These are phyloP conservation scores for Mucor lusitanicus DNA, from an alignment of 371 early-diverging fungal genomes.

Conservation along the genomic window DNA sequence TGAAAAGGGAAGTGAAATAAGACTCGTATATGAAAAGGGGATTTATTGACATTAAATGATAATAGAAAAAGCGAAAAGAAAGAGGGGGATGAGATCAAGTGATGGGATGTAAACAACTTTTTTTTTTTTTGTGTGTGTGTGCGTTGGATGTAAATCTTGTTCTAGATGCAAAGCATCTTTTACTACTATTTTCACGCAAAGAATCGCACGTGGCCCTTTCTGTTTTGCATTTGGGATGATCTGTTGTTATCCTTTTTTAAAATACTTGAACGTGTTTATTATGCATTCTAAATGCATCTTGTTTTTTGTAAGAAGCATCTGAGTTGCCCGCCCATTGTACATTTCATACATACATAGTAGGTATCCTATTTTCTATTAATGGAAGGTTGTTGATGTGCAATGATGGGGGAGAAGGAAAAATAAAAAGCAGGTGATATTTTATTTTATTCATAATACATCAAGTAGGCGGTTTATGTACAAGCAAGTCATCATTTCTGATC, in stretches of 20 bases:
- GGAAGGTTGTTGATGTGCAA: neutral
- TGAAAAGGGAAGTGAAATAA: neutral
- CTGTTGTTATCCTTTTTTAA: neutral
- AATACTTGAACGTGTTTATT: neutral
- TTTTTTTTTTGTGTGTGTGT: neutral
- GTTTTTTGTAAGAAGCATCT: neutral
- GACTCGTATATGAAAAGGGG: neutral
- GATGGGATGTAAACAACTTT: neutral
- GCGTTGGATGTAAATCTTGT: neutral
- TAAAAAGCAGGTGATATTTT: neutral
- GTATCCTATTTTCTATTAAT: neutral
- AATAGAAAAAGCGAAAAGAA: neutral
- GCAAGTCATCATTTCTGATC: constrained; percentile 1
- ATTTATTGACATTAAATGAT: neutral
- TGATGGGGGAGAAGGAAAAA: neutral
- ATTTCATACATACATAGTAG: neutral
- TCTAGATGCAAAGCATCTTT: constrained; percentile 10
- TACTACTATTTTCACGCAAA: neutral
- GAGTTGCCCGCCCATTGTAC: neutral
- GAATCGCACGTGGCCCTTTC: constrained; percentile 7
- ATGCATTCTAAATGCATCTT: neutral
- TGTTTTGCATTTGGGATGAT: constrained; percentile 6
- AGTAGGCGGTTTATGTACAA: neutral
- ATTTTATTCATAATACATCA: neutral
- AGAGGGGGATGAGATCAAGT: neutral